A percentile compares a stretch with the other conserved stretches of the same genome.
These are phyloP conservation scores for Phalaenopsis aphrodite DNA, from an alignment of 106 monocot species.

Conservation along the genomic window DNA sequence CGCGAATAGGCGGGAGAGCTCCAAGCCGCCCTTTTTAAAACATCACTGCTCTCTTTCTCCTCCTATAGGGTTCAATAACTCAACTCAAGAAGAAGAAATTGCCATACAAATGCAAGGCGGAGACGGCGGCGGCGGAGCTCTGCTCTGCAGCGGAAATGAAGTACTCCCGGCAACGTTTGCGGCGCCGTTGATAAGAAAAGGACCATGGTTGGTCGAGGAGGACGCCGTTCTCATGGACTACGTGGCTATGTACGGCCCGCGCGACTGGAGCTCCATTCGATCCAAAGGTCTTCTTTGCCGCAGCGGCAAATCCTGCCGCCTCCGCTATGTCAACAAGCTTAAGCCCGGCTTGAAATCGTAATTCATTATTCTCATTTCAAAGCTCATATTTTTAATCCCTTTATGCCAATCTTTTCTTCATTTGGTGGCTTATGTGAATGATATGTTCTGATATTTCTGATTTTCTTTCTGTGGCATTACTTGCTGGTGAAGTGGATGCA, in stretches of 20 bases:
- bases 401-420: neutral
- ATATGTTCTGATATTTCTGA: too few species aligned
- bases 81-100: too few species aligned
- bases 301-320: slow-evolving; percentile 92
- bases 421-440: neutral
- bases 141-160: neutral
- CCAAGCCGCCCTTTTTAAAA: too few species aligned
- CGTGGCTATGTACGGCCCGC: slow-evolving; percentile 50
- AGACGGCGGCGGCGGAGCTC: neutral
- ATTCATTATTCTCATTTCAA: slow-evolving; percentile 9
- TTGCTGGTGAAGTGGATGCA: slow-evolving; percentile 40
- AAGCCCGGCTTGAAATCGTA: slow-evolving; percentile 75
- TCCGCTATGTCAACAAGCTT: slow-evolving; percentile 94
- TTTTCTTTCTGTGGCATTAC: too few species aligned
- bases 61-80: too few species aligned
- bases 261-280: slow-evolving; percentile 94
- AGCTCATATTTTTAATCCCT: neutral
- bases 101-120: slow-evolving; percentile 1
- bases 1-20: too few species aligned
- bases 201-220: slow-evolving; percentile 74
- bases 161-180: neutral
- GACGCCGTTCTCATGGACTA: slow-evolving; percentile 61
- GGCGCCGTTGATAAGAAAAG: slow-evolving; percentile 30
- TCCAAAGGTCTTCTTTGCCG: slow-evolving; percentile 74
- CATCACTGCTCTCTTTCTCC: too few species aligned